Percentiles rank a stretch among this genome's conserved stretches.
phyloP scores from a whole-genome alignment of 2,329 filamentous ascomycete genomes.

The Colletotrichum liaoningense region DNA sequence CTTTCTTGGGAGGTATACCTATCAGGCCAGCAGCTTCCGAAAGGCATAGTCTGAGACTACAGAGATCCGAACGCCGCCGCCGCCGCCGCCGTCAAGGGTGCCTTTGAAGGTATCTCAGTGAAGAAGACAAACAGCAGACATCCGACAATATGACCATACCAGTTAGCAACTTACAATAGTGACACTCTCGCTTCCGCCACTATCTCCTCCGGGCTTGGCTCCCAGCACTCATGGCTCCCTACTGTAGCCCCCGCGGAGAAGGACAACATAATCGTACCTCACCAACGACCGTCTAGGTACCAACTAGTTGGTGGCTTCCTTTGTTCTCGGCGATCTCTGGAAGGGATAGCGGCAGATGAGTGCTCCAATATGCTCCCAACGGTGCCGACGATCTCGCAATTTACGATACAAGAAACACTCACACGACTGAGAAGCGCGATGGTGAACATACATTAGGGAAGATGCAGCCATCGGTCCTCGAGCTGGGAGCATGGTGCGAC shows the following conservation, averaged over 20 bases:
- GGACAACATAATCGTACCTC: background rate
- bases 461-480: background rate
- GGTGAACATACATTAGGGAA: background rate
- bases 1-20: background rate
- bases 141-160: background rate
- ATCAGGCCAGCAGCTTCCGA: background rate
- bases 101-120: background rate
- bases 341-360: constrained; percentile 1
- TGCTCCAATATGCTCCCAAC: background rate
- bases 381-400: background rate
- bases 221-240: background rate
- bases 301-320: background rate
- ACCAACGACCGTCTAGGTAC: background rate
- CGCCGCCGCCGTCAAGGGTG: background rate
- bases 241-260: background rate
- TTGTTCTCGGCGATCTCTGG: background rate
- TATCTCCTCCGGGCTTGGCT: background rate
- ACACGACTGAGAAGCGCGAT: background rate
- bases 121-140: background rate
- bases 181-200: background rate
- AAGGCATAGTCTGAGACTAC: background rate
- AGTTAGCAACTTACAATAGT: background rate
- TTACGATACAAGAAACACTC: background rate
- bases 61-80: background rate
- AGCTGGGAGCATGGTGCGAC: background rate